These are phyloP conservation scores for Elsinoe batatas DNA, from an alignment of 2,329 filamentous ascomycete species.

Conservation along the genomic window DNA sequence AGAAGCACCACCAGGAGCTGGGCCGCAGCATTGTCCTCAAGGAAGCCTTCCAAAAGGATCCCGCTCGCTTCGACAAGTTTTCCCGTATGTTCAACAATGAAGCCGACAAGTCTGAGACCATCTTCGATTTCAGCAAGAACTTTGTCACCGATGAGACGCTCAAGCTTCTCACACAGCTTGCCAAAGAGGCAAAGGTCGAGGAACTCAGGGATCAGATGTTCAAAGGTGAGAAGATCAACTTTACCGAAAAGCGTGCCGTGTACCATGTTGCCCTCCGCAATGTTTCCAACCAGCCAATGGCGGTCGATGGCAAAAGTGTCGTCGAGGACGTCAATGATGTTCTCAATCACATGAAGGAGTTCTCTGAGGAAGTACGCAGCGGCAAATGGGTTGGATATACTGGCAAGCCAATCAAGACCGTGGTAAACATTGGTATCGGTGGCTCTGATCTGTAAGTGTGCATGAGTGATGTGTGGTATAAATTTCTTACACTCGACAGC, in stretches of 20 bases:
- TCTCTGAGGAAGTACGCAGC: slow-evolving; percentile 86
- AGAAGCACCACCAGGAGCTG: slow-evolving; percentile 72
- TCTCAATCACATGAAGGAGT: slow-evolving; percentile 95
- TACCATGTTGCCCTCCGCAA: slow-evolving; percentile 94
- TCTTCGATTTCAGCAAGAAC: slow-evolving; percentile 99
- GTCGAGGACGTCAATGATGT: slow-evolving; percentile 88
- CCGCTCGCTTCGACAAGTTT: slow-evolving; percentile 82
- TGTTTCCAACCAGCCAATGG: slow-evolving; percentile 65
- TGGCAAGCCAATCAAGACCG: slow-evolving; percentile 92
- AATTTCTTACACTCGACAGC: slow-evolving; percentile 38
- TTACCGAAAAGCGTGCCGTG: slow-evolving; percentile 91
- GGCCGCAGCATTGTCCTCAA: slow-evolving; percentile 84
- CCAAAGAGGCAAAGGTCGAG: slow-evolving; percentile 82
- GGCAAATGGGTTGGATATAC: slow-evolving; percentile 96
- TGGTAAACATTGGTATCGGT: slow-evolving; percentile 96
- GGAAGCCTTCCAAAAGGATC: slow-evolving; percentile 79
- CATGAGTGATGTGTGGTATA: background rate
- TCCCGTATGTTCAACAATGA: slow-evolving; percentile 71
- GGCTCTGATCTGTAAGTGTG: slow-evolving; percentile 85
- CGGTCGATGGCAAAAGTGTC: slow-evolving; percentile 86
- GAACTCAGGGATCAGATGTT: slow-evolving; percentile 97
- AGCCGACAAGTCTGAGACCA: slow-evolving; percentile 71
- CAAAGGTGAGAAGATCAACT: slow-evolving; percentile 96
- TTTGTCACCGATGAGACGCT: slow-evolving; percentile 90
- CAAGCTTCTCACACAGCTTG: slow-evolving; percentile 75